Base-by-base conservation (phyloP, 768 basidiomycete genomes). In the Butyriboletus loyo region DNA sequence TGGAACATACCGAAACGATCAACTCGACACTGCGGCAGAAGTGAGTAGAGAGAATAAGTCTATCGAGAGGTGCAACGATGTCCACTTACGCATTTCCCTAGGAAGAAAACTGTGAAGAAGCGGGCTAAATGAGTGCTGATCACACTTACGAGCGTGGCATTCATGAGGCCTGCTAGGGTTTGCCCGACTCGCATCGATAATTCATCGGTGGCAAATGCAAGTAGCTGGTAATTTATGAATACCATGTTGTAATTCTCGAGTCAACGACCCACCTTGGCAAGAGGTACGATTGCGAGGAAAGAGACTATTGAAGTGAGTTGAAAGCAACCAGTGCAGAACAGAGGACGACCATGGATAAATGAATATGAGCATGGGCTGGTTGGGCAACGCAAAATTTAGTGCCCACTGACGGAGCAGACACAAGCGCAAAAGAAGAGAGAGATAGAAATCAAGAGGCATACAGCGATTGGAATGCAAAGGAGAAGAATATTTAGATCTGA, bases 181-280 rank as follows among this genome's bases (percentile, higher is more conserved):
- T 89, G 86, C 2, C 91, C 92, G 2, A 92, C 84, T 28, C 90
- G 83, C 50, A 91, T 62, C 4, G 92, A 88, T 17, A 94, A 58
- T 57, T 94, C 89, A 53, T 94, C 92, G 0, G 92, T 94, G 1
- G 89, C 89, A 63, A 92, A 92, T 1, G 85, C 86, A 2, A 93
- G 76, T 5, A 92, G 70, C 86, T 89, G 51, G 2, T 30, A 42
- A 35, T 21, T 17, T 9, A 28, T 62, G 19, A 55, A 58, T 13
- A 54, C 30, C 7, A 25, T 7, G 35, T 8, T 19, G 30, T 6
- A 31, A 44, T n/a, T 27, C 1, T 28, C 28, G 22, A 32, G 32
- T 31, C 13, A 25, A 13, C 11, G 1, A 28, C 46, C 25, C 37
- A 86, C 87, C 72, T 91, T 89, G 36, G 91, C 91, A 6, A 93